Percentiles rank a stretch among this genome's conserved stretches.
These are phyloP conservation scores for Austroboletus niveus DNA, from an alignment of 1,284 basidiomycete genomes.

Conservation along the genomic window DNA sequence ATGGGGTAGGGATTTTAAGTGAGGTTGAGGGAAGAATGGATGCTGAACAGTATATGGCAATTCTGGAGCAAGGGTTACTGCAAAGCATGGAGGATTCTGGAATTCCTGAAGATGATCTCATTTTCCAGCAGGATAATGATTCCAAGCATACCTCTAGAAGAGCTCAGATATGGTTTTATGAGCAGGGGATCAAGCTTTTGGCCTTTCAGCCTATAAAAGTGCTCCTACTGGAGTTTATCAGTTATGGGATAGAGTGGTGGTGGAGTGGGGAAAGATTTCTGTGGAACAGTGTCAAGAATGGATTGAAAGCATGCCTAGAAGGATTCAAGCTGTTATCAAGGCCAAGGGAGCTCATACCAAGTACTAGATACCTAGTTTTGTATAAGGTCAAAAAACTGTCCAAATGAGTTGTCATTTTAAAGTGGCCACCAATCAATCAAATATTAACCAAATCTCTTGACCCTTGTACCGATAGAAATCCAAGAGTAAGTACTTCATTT, in stretches of 20 bases:
- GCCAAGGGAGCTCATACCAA: neutral
- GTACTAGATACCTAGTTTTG: neutral
- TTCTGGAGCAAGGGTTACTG: neutral
- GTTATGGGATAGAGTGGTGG: neutral
- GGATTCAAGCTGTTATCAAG: neutral
- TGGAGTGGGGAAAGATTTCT: neutral
- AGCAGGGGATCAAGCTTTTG: neutral
- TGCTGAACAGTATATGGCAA: conserved; percentile 1
- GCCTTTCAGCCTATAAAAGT: neutral
- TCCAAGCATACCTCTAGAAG: neutral
- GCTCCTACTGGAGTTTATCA: neutral
- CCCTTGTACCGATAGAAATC: no score
- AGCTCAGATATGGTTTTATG: neutral
- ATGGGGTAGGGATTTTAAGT: neutral
- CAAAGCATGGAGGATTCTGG: neutral
- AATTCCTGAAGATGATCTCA: neutral
- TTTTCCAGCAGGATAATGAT: neutral
- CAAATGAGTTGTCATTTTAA: no score
- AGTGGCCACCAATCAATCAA: no score
- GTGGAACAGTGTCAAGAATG: neutral
- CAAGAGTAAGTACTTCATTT: no score
- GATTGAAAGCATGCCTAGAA: neutral
- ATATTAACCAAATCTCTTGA: no score
- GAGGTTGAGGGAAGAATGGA: neutral
- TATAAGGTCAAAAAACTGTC: neutral